Evolutionary conservation across 2,329 filamentous ascomycete genomes (phyloP).

Genomic region (Fusarium succisae): DNA sequence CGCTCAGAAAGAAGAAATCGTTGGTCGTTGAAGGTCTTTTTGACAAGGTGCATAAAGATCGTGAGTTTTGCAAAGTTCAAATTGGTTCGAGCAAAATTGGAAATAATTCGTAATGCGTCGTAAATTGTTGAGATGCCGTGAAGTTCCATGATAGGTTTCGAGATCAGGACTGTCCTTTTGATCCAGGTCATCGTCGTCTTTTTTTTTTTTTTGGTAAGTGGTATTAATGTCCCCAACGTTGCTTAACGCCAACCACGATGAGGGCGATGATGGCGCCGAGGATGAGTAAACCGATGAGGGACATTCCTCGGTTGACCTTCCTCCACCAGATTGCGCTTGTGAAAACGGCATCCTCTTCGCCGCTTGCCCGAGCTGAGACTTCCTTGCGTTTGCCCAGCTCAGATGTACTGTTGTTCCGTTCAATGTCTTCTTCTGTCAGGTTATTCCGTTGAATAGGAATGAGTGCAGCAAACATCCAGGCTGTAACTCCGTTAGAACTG

Average conservation of each 20-base stretch:
- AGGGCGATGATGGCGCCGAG: slow-evolving; percentile 62
- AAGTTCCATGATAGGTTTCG: slow-evolving; percentile 20
- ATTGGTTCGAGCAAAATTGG: slow-evolving; percentile 29
- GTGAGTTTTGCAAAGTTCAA: slow-evolving; percentile 30
- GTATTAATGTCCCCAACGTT: slow-evolving; percentile 55
- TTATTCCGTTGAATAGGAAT: slow-evolving; percentile 74
- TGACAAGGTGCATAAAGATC: slow-evolving; percentile 34
- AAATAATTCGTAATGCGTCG: slow-evolving; percentile 39
- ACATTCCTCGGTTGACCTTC: slow-evolving; percentile 67
- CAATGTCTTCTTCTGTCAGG: slow-evolving; percentile 59
- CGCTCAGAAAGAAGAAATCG: slow-evolving; percentile 34
- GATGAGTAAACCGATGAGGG: slow-evolving; percentile 63
- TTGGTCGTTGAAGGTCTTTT: slow-evolving; percentile 35
- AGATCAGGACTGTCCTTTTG: not conserved
- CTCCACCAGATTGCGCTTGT: slow-evolving; percentile 69
- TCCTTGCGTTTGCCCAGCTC: slow-evolving; percentile 52
- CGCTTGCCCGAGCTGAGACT: slow-evolving; percentile 46
- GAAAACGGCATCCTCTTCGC: slow-evolving; percentile 56
- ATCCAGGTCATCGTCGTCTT: slow-evolving; percentile 31
- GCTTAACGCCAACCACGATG: slow-evolving; percentile 60
- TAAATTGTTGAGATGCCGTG: slow-evolving; percentile 42
- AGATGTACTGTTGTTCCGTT: slow-evolving; percentile 55
- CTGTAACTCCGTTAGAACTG: slow-evolving; percentile 51
- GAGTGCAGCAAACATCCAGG: slow-evolving; percentile 83
- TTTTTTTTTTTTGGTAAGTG: slow-evolving; percentile 6